phyloP scores from a whole-genome alignment of 345 rosid species.

The Brassica nigra region DNA sequence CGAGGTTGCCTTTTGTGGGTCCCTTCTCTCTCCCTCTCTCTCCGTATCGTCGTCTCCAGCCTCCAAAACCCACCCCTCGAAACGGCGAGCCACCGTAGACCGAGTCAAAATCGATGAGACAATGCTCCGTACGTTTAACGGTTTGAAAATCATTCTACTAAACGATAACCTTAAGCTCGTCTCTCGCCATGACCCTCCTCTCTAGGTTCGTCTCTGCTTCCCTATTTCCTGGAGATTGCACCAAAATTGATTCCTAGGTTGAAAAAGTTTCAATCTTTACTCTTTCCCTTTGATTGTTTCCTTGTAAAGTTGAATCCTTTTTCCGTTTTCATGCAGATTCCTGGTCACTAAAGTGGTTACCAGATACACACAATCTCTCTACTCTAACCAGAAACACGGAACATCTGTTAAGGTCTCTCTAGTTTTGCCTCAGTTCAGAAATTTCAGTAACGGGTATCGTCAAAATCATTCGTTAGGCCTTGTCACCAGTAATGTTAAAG shows the following conservation, averaged over 20 bases:
- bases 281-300: constrained; percentile 15
- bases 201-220: constrained; percentile 38
- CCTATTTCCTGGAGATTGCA: background rate
- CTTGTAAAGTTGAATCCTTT: background rate
- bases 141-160: background rate
- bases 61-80: constrained; percentile 25
- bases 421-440: constrained; percentile 43
- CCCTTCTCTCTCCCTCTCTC: constrained; percentile 11
- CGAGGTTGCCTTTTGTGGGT: constrained; percentile 12
- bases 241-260: background rate
- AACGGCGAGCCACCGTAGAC: constrained; percentile 10
- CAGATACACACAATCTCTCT: constrained; percentile 41
- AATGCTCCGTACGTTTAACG: constrained; percentile 23
- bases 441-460: constrained; percentile 37
- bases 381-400: constrained; percentile 34
- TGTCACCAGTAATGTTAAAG: constrained; percentile 37
- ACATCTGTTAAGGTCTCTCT: constrained; percentile 48
- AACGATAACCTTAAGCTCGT: background rate
- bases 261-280: background rate
- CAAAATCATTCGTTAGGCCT: constrained; percentile 26
- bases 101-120: constrained; percentile 10
- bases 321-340: constrained; percentile 50
- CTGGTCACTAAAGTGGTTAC: constrained; percentile 49
- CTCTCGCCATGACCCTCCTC: constrained; percentile 36
- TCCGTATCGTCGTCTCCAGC: constrained; percentile 1